Conservation (phyloP, 1,139 yeast genomes). For the Geotrichum siamense region DNA sequence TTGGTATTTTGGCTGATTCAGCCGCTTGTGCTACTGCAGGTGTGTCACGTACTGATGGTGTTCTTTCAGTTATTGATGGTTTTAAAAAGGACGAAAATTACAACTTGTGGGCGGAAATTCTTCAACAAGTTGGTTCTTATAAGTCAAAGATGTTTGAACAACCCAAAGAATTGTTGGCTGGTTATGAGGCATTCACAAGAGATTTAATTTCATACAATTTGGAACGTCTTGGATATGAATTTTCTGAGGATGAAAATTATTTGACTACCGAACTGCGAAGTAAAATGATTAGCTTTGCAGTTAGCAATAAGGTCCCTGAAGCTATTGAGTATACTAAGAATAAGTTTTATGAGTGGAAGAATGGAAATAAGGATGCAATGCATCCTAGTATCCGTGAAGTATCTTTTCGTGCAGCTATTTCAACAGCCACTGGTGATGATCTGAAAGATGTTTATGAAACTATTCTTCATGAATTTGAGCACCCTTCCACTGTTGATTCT, state of each 20-base stretch:
- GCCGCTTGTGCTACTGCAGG: slow-evolving; percentile 57
- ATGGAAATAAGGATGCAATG: slow-evolving; percentile 36
- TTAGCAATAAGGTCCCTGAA: slow-evolving; percentile 43
- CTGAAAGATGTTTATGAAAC: slow-evolving; percentile 41
- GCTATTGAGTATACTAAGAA: slow-evolving; percentile 44
- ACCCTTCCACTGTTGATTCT: slow-evolving; percentile 58
- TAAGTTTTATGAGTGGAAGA: slow-evolving; percentile 38
- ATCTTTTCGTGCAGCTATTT: slow-evolving; percentile 47
- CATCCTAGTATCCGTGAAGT: slow-evolving; percentile 55
- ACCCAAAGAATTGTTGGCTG: slow-evolving; percentile 34
- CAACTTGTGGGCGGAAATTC: slow-evolving; percentile 59
- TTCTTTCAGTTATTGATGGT: slow-evolving; percentile 40
- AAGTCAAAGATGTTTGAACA: slow-evolving; percentile 44
- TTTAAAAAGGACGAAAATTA: slow-evolving; percentile 47
- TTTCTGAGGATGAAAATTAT: slow-evolving; percentile 37
- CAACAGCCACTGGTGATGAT: slow-evolving; percentile 37
- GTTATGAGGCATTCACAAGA: slow-evolving; percentile 39
- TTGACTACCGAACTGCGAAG: slow-evolving; percentile 47
- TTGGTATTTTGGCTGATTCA: slow-evolving; percentile 58
- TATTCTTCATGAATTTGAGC: slow-evolving; percentile 44
- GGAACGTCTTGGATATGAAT: slow-evolving; percentile 37
- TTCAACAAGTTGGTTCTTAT: slow-evolving; percentile 42
- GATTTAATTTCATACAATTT: slow-evolving; percentile 43
- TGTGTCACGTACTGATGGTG: slow-evolving; percentile 45
- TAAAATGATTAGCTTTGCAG: slow-evolving; percentile 46